Evolutionary conservation across 2,329 filamentous ascomycete genomes (phyloP).

Genomic region (Mycogone perniciosa): DNA sequence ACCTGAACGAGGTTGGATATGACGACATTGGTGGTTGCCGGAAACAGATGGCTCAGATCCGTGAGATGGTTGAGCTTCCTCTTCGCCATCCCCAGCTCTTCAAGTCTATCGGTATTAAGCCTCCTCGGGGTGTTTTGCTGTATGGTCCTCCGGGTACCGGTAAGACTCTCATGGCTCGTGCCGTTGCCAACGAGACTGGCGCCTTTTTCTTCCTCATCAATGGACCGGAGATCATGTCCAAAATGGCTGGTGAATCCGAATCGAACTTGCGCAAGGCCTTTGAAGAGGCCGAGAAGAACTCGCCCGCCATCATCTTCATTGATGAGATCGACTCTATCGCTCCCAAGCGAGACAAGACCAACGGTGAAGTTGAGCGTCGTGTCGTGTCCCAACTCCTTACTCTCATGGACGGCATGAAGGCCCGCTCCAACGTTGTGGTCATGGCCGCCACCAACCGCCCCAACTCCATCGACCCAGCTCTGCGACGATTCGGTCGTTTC

Average conservation of each 20-base stretch:
- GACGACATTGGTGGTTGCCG: constrained; percentile 99
- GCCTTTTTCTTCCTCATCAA: constrained; percentile 99
- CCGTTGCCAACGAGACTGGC: constrained; percentile 97
- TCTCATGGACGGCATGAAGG: constrained; percentile 99
- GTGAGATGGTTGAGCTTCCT: constrained; percentile 95
- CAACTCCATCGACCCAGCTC: constrained; percentile 96
- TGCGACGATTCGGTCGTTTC: constrained; percentile 96
- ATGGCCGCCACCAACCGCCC: constrained; percentile 99
- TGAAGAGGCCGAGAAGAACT: constrained; percentile 99
- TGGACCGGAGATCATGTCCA: constrained; percentile 99
- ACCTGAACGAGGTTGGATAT: constrained; percentile 97
- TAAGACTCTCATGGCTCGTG: constrained; percentile 98
- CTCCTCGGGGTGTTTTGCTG: constrained; percentile 93
- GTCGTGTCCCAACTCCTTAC: constrained; percentile 96
- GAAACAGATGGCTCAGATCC: constrained; percentile 99
- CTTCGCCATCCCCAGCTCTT: constrained; percentile 96
- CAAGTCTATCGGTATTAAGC: constrained; percentile 99
- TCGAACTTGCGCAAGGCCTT: constrained; percentile 99
- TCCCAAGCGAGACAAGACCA: constrained; percentile 99
- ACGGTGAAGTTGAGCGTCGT: constrained; percentile 96
- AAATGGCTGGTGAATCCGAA: constrained; percentile 99
- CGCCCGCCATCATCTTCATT: constrained; percentile 98
- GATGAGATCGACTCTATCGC: constrained; percentile 99
- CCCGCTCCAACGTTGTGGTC: constrained; percentile 94
- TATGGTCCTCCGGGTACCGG: constrained; percentile 96